phyloP scores from a whole-genome alignment of 768 basidiomycete genomes.

The Xerocomellus dryophilus region DNA sequence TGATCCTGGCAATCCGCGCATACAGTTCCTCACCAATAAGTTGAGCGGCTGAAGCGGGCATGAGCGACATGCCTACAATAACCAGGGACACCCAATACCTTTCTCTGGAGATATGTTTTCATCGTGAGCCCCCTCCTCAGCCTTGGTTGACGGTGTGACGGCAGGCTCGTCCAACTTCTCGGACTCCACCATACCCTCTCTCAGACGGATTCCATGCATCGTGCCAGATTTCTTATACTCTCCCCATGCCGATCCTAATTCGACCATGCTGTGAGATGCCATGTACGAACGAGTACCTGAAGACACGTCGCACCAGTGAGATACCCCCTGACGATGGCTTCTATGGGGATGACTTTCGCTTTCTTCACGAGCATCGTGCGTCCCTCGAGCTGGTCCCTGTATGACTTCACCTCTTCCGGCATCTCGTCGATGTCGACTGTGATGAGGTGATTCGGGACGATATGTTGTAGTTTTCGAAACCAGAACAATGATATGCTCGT shows the following conservation, averaged over 20 bases:
- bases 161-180: slow-evolving; percentile 77
- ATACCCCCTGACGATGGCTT: slow-evolving; percentile 96
- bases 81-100: slow-evolving; percentile 41
- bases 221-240: slow-evolving; percentile 90
- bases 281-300: not conserved
- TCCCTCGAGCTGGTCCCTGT: slow-evolving; percentile 75
- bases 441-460: slow-evolving; percentile 89
- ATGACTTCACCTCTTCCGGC: slow-evolving; percentile 73
- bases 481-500: slow-evolving; percentile 93
- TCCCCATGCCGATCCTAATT: slow-evolving; percentile 86
- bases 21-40: slow-evolving; percentile 68
- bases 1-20: slow-evolving; percentile 51
- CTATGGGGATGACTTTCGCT: slow-evolving; percentile 85
- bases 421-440: slow-evolving; percentile 75
- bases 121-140: slow-evolving; percentile 89
- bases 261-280: slow-evolving; percentile 7
- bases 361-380: slow-evolving; percentile 89
- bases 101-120: slow-evolving; percentile 89
- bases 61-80: not conserved
- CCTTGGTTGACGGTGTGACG: slow-evolving; percentile 97
- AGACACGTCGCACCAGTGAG: slow-evolving; percentile 67
- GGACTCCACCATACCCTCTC: slow-evolving; percentile 77
- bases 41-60: slow-evolving; percentile 46
- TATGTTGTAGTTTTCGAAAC: slow-evolving; percentile 77
- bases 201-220: slow-evolving; percentile 80